A percentile compares a stretch with the other conserved stretches of the same genome.
Conservation (phyloP, 2,329 filamentous ascomycete species). For the Onygenales sp. region DNA sequence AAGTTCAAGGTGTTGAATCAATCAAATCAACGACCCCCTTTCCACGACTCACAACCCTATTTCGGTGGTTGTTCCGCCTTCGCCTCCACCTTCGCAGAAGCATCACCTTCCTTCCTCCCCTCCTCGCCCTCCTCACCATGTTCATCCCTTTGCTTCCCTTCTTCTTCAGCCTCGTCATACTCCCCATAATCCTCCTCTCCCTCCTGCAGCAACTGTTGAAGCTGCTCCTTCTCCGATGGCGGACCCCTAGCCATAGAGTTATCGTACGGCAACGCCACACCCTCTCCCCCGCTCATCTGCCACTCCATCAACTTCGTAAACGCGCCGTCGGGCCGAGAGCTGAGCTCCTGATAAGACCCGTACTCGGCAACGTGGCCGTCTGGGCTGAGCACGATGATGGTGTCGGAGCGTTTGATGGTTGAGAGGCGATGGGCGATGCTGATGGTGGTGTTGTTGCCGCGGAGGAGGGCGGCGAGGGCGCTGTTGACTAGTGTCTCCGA, state of each 20-base stretch:
- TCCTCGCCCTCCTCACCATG: not conserved
- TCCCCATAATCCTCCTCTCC: slow-evolving; percentile 23
- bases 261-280: slow-evolving; percentile 6
- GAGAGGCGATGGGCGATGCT: slow-evolving; percentile 93
- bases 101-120: slow-evolving; percentile 3
- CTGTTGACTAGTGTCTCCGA: slow-evolving; percentile 94
- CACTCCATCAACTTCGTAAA: slow-evolving; percentile 98
- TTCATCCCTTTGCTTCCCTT: slow-evolving; percentile 7
- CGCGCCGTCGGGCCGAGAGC: slow-evolving; percentile 63
- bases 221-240: slow-evolving; percentile 41
- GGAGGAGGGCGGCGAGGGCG: slow-evolving; percentile 69
- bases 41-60: too few relatives aligned
- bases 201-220: slow-evolving; percentile 34
- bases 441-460: slow-evolving; percentile 88
- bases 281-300: slow-evolving; percentile 84
- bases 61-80: not conserved
- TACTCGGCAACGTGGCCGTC: slow-evolving; percentile 87
- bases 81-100: not conserved
- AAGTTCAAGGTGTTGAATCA: too few relatives aligned
- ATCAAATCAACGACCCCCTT: too few relatives aligned
- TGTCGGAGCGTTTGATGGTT: slow-evolving; percentile 92
- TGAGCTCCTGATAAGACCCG: slow-evolving; percentile 72
- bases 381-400: slow-evolving; percentile 80
- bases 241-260: slow-evolving; percentile 19
- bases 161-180: slow-evolving; percentile 21